Evolutionary conservation across 306 rosid genomes (phyloP).

Genomic region (Dryas alaskensis): DNA sequence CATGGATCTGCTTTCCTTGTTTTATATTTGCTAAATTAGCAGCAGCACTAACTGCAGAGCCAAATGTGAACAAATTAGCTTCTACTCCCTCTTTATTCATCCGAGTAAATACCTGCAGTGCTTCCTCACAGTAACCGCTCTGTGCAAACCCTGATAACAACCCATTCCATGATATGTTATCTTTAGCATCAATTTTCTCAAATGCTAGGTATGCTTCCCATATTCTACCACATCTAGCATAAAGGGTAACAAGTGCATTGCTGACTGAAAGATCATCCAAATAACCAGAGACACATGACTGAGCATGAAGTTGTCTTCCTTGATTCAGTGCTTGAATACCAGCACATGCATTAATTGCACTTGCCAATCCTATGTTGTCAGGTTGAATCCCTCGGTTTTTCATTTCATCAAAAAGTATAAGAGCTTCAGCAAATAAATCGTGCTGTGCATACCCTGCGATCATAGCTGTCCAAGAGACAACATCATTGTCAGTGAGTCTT

Average conservation of each 20-base stretch:
- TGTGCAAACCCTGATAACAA: slow-evolving; percentile 80
- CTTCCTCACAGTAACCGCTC: slow-evolving; percentile 73
- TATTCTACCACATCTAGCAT: slow-evolving; percentile 74
- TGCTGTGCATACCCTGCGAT: slow-evolving; percentile 79
- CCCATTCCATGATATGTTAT: slow-evolving; percentile 78
- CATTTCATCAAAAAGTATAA: slow-evolving; percentile 70
- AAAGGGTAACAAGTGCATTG: slow-evolving; percentile 83
- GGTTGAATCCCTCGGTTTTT: slow-evolving; percentile 54
- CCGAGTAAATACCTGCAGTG: slow-evolving; percentile 53
- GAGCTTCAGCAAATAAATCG: slow-evolving; percentile 64
- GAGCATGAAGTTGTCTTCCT: slow-evolving; percentile 84
- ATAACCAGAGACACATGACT: slow-evolving; percentile 63
- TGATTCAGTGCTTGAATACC: slow-evolving; percentile 70
- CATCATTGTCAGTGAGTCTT: slow-evolving; percentile 55
- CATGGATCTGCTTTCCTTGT: slow-evolving; percentile 73
- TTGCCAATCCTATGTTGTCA: slow-evolving; percentile 78
- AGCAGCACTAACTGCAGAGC: slow-evolving; percentile 75
- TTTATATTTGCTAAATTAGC: slow-evolving; percentile 65
- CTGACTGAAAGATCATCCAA: slow-evolving; percentile 65
- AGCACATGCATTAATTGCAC: slow-evolving; percentile 80
- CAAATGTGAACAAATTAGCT: slow-evolving; percentile 72
- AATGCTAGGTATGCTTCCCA: slow-evolving; percentile 64
- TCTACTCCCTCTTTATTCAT: slow-evolving; percentile 59
- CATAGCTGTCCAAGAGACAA: slow-evolving; percentile 92
- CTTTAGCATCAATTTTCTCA: slow-evolving; percentile 49